A percentile compares a stretch with the other conserved stretches of the same genome.
These are phyloP conservation scores for Ganoderma lucidum DNA, from an alignment of 1,284 basidiomycete genomes.

Conservation along the genomic window DNA sequence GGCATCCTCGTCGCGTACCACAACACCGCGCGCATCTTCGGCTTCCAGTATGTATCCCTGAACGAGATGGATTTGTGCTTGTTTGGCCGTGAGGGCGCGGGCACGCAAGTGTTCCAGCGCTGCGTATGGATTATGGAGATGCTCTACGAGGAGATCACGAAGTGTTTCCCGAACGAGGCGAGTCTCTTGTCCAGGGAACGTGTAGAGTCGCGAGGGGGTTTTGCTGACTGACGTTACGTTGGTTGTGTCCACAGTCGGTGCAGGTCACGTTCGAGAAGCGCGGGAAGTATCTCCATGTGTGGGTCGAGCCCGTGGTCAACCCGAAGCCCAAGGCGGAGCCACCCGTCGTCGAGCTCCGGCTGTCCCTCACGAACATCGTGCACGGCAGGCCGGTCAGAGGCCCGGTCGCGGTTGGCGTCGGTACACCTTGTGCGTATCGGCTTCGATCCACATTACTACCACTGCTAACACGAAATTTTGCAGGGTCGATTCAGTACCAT, in stretches of 20 bases:
- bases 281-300: constrained; percentile 60
- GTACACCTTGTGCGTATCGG: constrained; percentile 48
- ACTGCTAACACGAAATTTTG: not conserved
- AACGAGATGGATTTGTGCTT: constrained; percentile 89
- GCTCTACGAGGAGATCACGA: constrained; percentile 67
- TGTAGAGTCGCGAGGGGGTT: not conserved
- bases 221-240: not conserved
- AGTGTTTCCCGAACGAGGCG: constrained; percentile 75
- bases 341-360: constrained; percentile 53
- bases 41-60: constrained; percentile 93
- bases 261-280: constrained; percentile 64
- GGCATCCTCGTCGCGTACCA: constrained; percentile 97
- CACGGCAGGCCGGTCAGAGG: constrained; percentile 44
- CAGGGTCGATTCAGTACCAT: constrained; percentile 67
- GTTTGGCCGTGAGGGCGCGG: constrained; percentile 71
- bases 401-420: constrained; percentile 36
- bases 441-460: not conserved
- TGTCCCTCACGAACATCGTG: constrained; percentile 47
- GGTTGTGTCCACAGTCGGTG: constrained; percentile 53
- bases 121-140: constrained; percentile 80
- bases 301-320: constrained; percentile 65
- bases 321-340: constrained; percentile 46
- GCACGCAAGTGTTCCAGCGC: constrained; percentile 81
- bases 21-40: constrained; percentile 89
- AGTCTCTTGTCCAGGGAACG: not conserved